Base-by-base conservation (phyloP, 371 early-diverging fungal genomes). In the Mortierella polycephala region DNA sequence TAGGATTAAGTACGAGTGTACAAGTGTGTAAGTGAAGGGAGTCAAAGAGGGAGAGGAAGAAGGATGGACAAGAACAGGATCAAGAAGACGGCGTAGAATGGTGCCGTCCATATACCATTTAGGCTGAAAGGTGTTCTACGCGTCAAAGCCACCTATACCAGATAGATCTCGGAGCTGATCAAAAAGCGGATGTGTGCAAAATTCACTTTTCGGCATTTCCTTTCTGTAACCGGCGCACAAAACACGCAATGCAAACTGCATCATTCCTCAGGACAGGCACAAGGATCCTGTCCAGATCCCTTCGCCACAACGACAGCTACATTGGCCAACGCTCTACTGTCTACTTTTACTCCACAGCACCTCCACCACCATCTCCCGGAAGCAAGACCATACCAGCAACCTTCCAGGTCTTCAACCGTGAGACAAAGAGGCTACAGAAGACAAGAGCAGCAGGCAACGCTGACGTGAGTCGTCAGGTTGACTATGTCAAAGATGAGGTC, bases 401-500 rank as follows among this genome's bases (percentile, higher is more conserved):
- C 14, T 91, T 90, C 60, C 84, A 88, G 50, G 90, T 96, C 12
- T 96, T 96, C 77, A 88, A 96, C 76, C 88, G 95, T 50, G 72
- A 85, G 5, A 87, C 81, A 49, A 97, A 97, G 81, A 77, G 81
- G 7, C 55, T 85, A 41, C 98, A 98, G 77, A 87, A 92, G 59
- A 90, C 95, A 71, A 87, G 96, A 6, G 92, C 96, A 6, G 95
- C 94, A 1, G 49, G 82, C 1, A 81, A 88, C 46, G 76, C 79
- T 5, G 87, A 86, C 40, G 67, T 81, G 41, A 92, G 93, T 64
- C 90, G 94, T 10, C 84, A 88, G n/a, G 92, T 91, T 1, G 98
- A 98, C 82, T 98, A 98, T 72, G 84, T 98, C 30, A 92, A 90
- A 67, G 96, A 98, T 82, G 97, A 96, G 67, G 89, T 96, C 7